phyloP scores from a whole-genome alignment of 2,329 filamentous ascomycete species.

The Alternaria sp. region DNA sequence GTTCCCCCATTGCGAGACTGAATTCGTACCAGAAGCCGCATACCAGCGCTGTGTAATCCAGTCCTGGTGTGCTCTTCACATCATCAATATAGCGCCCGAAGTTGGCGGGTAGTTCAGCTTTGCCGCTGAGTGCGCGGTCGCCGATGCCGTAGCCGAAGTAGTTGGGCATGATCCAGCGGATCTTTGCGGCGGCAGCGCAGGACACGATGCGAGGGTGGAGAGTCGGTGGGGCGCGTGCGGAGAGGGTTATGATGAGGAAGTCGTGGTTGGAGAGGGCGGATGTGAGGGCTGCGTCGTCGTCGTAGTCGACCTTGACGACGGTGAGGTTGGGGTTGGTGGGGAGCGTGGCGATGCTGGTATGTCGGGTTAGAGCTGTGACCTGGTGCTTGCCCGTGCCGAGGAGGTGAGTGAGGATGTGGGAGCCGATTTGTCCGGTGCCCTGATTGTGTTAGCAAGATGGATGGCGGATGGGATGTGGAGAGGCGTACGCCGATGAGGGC shows the following conservation, averaged over 20 bases:
- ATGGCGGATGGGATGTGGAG: neutral
- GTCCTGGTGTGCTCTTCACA: conserved; percentile 3
- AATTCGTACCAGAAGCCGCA: conserved; percentile 51
- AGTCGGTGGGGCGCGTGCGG: neutral
- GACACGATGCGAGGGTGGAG: neutral
- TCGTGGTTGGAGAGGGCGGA: neutral
- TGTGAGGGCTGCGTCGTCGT: neutral
- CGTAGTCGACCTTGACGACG: neutral
- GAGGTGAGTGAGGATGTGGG: neutral
- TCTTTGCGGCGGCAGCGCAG: neutral
- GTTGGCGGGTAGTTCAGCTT: neutral
- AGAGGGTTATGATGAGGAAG: neutral
- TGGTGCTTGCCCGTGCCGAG: neutral
- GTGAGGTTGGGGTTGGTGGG: neutral
- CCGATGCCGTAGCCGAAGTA: neutral
- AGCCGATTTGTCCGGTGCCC: neutral
- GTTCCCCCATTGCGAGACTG: conserved; percentile 35
- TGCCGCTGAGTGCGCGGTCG: neutral
- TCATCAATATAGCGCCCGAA: conserved; percentile 7
- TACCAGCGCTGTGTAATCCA: conserved; percentile 11
- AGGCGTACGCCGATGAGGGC: neutral
- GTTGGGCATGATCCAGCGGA: neutral
- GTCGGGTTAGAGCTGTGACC: neutral
- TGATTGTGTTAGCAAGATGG: neutral
- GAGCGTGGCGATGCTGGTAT: neutral